Base-by-base conservation (phyloP, 306 rosid genomes). In the Spatholobus suberectus region DNA sequence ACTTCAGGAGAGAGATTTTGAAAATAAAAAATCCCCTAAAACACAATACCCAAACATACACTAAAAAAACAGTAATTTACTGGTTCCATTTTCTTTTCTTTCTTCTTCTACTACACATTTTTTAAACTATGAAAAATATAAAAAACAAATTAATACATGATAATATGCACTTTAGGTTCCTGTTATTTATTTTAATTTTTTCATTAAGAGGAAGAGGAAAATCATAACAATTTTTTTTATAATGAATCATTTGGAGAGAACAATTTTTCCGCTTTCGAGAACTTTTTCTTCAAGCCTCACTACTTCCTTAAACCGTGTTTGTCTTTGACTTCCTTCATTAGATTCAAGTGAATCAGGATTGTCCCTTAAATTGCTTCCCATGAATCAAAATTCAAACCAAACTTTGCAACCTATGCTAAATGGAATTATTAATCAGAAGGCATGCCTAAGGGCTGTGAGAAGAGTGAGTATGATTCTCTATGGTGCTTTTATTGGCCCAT, bases 261-360 rank as follows among this genome's bases (percentile, higher is more conserved):
- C 24, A 63, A 17, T 0, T 15, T 63, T 62, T 32, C 24, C 1
- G 51, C 9, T 68, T 40, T 5, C 54, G 10, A 8, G 0, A 41
- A 70, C 12, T 70, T 41, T 70, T 41, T 70, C 75, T 70, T 70
- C 51, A 13, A 41, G 2, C 52, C 13, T 17, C 32, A 8, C 1
- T 18, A 11, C 29, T 43, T 12, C 17, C 23, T 23, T 21, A 43
- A 40, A 27, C 35, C 74, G 20, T 11, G 21, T 20, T 34, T 40
- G 59, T 75, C 73, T 81, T 69, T 6, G 80, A 70, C 77, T 87
- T 70, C 71, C 47, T 73, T 11, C 27, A 18, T 7, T n/a, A 17
- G 13, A 51, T 54, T 74, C 37, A 35, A 55, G 52, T 54, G 80
- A 40, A 75, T 58, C 44, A 29, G 8, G 12, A 32, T 65, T 32